phyloP scores from a whole-genome alignment of 148 eudicot genomes.

The Vaccinium darrowii region DNA sequence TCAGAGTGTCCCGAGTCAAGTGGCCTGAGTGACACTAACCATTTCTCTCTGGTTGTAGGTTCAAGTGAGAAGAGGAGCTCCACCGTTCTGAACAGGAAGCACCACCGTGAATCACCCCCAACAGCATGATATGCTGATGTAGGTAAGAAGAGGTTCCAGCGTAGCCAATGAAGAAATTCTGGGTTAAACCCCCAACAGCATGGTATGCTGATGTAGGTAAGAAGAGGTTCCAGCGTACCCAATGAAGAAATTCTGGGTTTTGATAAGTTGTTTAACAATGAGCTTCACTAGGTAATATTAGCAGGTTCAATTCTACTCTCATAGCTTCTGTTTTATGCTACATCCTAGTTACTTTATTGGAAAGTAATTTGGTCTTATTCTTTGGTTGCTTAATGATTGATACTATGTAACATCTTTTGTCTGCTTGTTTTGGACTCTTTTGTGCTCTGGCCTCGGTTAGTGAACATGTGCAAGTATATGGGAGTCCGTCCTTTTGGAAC shows the following conservation, averaged over 20 bases:
- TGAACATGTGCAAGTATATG: constrained; percentile 86
- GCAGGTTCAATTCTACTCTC: constrained; percentile 44
- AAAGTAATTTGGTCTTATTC: neutral
- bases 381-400: neutral
- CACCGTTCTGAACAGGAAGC: too few relatives aligned
- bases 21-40: too few relatives aligned
- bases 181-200: constrained; percentile 27
- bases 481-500: constrained; percentile 67
- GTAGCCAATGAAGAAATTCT: constrained; percentile 73
- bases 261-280: constrained; percentile 82
- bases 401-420: neutral
- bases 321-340: neutral
- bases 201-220: constrained; percentile 47
- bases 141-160: constrained; percentile 67
- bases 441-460: constrained; percentile 62
- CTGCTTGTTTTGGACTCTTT: neutral
- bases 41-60: too few relatives aligned
- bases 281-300: constrained; percentile 75
- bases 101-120: constrained; percentile 1
- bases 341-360: neutral
- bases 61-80: too few relatives aligned
- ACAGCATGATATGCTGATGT: constrained; percentile 18
- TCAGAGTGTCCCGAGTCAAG: too few relatives aligned
- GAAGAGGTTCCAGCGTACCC: constrained; percentile 58
- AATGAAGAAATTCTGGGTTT: constrained; percentile 76